Evolutionary conservation across 1,284 basidiomycete genomes (phyloP).

Genomic region (Hemileia vastatrix): DNA sequence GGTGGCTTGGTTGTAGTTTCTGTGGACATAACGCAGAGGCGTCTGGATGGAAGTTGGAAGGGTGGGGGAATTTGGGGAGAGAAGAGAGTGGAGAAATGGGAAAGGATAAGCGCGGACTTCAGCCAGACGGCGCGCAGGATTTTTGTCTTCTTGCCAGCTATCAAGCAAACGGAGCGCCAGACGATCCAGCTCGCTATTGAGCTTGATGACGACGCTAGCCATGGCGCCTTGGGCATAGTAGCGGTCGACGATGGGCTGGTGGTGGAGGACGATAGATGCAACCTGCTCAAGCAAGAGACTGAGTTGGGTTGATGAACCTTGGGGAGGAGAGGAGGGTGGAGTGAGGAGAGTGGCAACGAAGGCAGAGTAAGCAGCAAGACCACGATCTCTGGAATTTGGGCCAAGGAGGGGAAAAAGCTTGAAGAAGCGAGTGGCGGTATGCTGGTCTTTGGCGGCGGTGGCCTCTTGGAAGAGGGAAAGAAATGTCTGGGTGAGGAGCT

Average conservation of each 20-base stretch:
- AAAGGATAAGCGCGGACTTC: constrained; percentile 3
- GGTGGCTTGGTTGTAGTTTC: constrained; percentile 12
- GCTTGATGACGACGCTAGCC: constrained; percentile 47
- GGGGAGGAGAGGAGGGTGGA: neutral
- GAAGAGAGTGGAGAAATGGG: neutral
- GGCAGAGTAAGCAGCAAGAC: constrained; percentile 81
- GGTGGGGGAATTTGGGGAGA: constrained; percentile 1
- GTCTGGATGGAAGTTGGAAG: constrained; percentile 15
- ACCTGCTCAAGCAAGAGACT: constrained; percentile 90
- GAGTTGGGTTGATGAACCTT: constrained; percentile 49
- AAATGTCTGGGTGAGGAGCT: constrained; percentile 68
- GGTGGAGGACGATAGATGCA: constrained; percentile 90
- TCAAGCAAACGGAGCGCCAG: constrained; percentile 35
- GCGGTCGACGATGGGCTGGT: constrained; percentile 93
- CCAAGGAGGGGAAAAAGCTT: constrained; percentile 91
- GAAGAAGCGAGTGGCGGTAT: constrained; percentile 85
- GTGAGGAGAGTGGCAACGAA: constrained; percentile 84
- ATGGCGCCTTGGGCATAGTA: constrained; percentile 60
- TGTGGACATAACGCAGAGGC: constrained; percentile 15
- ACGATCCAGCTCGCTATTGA: constrained; percentile 36
- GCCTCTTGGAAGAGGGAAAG: constrained; percentile 66
- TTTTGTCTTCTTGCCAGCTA: constrained; percentile 35
- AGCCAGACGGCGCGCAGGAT: constrained; percentile 27
- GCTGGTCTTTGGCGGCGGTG: constrained; percentile 66
- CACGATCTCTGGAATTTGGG: constrained; percentile 67